Evolutionary conservation across 495 filamentous ascomycete genomes (phyloP), one percentile per base, ranked within the genome.

Genomic region (Xylaria nigripes): DNA sequence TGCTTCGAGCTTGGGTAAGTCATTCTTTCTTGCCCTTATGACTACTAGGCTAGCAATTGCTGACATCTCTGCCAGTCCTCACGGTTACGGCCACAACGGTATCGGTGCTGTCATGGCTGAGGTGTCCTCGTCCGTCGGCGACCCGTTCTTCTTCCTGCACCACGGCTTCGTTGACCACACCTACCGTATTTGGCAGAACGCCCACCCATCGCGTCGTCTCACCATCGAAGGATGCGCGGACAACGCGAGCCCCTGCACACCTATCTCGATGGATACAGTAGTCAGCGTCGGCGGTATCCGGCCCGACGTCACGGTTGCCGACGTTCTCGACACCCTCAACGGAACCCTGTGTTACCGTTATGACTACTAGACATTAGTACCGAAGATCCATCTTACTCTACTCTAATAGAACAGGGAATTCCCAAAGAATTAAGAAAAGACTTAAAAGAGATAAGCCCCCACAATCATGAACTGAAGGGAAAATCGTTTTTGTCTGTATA

Each of bases 71-170:
- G 44, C 8, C 30, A 61, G 60, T 3, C 61, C 56, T 2, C 62
- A 68, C 34, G 62, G 55, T 7, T 62, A 65, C 42, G 67, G 61
- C 51, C 67, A 63, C 44, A 61, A 70, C 59, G 70, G 46, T 50
- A 65, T 65, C 30, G 65, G 65, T 23, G 65, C 65, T 0, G 65
- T 68, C 41, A 70, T 71, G 63, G 60, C 66, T 13, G 68, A 71
- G 22, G 57, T 72, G 0, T 59, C 61, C 44, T 50, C 60, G 1
- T 68, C 69, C 10, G 69, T 70, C 25, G 65, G 64, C n/a, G 71
- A 74, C 47, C 71, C 71, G 6, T 52, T 68, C 44, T 74, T 74
- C 56, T 72, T 64, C 50, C 59, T 74, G 54, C 72, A 75, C 60
- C 72, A 75, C 46, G 53, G 65, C 4, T 72, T 70, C 49, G 55